Evolutionary conservation across 2,329 filamentous ascomycete species (phyloP).

Genomic region (Claviceps paspali): DNA sequence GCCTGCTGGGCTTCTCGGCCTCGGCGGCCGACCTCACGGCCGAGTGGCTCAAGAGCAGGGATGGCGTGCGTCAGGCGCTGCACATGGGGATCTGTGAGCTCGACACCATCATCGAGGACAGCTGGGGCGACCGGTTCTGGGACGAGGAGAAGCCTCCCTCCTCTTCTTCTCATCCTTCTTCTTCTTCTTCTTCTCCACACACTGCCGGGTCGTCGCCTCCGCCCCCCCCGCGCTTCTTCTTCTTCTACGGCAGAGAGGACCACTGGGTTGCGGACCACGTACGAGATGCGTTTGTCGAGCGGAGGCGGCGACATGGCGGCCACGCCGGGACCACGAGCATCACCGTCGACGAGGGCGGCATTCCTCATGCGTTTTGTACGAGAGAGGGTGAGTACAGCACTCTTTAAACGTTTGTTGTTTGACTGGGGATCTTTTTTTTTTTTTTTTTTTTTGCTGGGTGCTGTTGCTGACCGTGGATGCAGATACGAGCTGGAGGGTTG

Average conservation of each 20-base stretch:
- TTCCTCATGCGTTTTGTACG: slow-evolving; percentile 47
- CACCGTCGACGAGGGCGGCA: slow-evolving; percentile 36
- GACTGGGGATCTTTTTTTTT: slow-evolving; percentile 4
- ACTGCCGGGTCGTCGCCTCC: slow-evolving; percentile 6
- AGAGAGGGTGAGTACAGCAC: slow-evolving; percentile 23
- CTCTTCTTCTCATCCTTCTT: background rate
- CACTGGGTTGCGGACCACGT: slow-evolving; percentile 45
- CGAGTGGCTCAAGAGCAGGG: slow-evolving; percentile 37
- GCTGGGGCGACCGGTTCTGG: slow-evolving; percentile 46
- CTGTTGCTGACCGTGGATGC: slow-evolving; percentile 4
- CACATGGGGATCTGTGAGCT: slow-evolving; percentile 46
- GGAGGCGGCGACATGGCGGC: slow-evolving; percentile 23
- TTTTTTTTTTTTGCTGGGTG: background rate
- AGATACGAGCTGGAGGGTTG: slow-evolving; percentile 16
- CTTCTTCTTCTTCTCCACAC: slow-evolving; percentile 8
- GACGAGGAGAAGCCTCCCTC: slow-evolving; percentile 14
- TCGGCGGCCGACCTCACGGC: slow-evolving; percentile 34
- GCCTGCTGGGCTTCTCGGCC: slow-evolving; percentile 30
- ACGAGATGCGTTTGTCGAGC: slow-evolving; percentile 38
- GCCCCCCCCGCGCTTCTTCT: slow-evolving; percentile 33
- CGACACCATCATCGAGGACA: slow-evolving; percentile 39
- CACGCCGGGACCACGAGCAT: slow-evolving; percentile 32
- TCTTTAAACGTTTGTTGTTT: too few species aligned
- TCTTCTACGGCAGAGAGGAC: slow-evolving; percentile 45
- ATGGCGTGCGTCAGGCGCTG: slow-evolving; percentile 45